Evolutionary conservation across 345 rosid genomes (phyloP).

Genomic region (Boechera divaricarpa): DNA sequence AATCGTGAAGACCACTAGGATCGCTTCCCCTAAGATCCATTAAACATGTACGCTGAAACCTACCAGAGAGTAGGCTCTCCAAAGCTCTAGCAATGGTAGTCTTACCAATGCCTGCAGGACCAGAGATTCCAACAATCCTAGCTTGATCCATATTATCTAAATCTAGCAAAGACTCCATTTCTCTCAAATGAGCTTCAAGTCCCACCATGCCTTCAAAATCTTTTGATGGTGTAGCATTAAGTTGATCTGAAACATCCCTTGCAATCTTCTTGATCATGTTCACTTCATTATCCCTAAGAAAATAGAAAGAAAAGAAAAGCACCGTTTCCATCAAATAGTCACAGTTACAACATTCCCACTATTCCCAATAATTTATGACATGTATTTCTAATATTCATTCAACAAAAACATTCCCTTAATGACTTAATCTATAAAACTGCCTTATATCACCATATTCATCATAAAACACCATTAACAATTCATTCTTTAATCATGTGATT

Average conservation of each 20-base stretch:
- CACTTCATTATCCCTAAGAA: no score
- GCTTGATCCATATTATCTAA: slow-evolving; percentile 1
- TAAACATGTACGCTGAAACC: not conserved
- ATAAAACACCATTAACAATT: no score
- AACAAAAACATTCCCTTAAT: not conserved
- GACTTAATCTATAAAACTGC: no score
- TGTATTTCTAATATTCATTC: not conserved
- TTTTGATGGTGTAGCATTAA: no score
- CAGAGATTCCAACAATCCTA: slow-evolving; percentile 8
- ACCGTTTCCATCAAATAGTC: not conserved
- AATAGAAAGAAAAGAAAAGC: not conserved
- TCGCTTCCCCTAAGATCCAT: not conserved
- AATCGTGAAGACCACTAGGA: not conserved
- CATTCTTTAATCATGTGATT: no score
- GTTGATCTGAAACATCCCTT: no score
- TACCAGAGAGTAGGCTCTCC: not conserved
- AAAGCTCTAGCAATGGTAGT: slow-evolving; percentile 29
- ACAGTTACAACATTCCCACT: not conserved
- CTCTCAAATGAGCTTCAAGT: no score
- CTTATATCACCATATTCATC: no score
- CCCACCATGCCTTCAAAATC: no score
- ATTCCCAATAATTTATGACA: not conserved
- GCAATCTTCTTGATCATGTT: no score
- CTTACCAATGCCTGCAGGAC: slow-evolving; percentile 34
- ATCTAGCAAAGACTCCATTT: slow-evolving; percentile 9